Conservation (phyloP, 2,329 filamentous ascomycete genomes). For the Hypoxylon sp. region DNA sequence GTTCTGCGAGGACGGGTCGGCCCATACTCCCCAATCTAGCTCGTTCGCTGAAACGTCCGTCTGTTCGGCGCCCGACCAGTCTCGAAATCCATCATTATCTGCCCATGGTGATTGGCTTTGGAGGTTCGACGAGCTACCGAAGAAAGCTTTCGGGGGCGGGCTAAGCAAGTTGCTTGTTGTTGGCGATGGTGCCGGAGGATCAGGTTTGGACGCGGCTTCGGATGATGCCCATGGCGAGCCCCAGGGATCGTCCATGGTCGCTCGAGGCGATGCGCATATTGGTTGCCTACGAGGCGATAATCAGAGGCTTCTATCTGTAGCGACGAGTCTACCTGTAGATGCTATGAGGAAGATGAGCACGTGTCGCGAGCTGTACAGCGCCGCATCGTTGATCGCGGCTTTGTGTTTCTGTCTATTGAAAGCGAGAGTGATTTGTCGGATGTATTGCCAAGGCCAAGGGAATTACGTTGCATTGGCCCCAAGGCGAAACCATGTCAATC, state of each 20-base stretch:
- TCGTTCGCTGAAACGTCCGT: slow-evolving; percentile 34
- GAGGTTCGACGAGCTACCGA: slow-evolving; percentile 46
- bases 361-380: slow-evolving; percentile 2
- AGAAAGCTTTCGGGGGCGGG: slow-evolving; percentile 53
- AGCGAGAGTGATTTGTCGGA: slow-evolving; percentile 11
- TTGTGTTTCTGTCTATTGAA: neutral
- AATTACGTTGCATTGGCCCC: slow-evolving; percentile 18
- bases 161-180: slow-evolving; percentile 49
- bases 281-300: slow-evolving; percentile 25
- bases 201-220: slow-evolving; percentile 48
- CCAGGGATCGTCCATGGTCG: slow-evolving; percentile 69
- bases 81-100: slow-evolving; percentile 49
- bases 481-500: slow-evolving; percentile 18
- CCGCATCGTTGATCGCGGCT: slow-evolving; percentile 18
- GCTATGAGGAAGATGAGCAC: slow-evolving; percentile 20
- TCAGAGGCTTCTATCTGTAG: slow-evolving; percentile 11
- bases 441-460: slow-evolving; percentile 28
- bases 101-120: slow-evolving; percentile 52
- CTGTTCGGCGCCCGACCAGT: slow-evolving; percentile 49
- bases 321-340: no score
- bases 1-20: slow-evolving; percentile 40
- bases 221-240: slow-evolving; percentile 65
- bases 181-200: slow-evolving; percentile 43
- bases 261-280: slow-evolving; percentile 45
- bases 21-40: slow-evolving; percentile 46